These are phyloP conservation scores for Celoporthe dispersa DNA, from an alignment of 2,329 filamentous ascomycete genomes.

Conservation along the genomic window DNA sequence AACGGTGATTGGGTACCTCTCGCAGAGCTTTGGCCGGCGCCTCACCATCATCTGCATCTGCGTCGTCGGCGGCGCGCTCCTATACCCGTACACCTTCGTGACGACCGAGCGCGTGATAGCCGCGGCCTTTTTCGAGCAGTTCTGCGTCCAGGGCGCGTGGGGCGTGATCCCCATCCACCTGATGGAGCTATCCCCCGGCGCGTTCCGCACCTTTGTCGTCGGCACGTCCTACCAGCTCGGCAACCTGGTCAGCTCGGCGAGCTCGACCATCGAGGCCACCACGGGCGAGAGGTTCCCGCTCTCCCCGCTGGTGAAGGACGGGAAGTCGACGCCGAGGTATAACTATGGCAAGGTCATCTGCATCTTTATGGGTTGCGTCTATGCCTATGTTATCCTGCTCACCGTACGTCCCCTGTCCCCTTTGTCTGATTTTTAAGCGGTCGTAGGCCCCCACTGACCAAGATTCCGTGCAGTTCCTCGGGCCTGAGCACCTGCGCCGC, in stretches of 20 bases:
- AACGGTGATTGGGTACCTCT: constrained; percentile 67
- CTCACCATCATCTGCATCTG: constrained; percentile 70
- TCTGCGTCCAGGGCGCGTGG: constrained; percentile 79
- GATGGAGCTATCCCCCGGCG: constrained; percentile 75
- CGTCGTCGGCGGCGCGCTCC: constrained; percentile 70
- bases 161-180: constrained; percentile 77
- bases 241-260: constrained; percentile 72
- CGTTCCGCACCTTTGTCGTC: constrained; percentile 75
- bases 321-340: constrained; percentile 57
- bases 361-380: constrained; percentile 90
- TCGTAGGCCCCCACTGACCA: neutral
- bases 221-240: constrained; percentile 78
- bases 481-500: constrained; percentile 58
- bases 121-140: constrained; percentile 83
- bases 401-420: too few relatives aligned
- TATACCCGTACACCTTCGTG: constrained; percentile 83
- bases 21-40: constrained; percentile 71
- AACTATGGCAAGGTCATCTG: constrained; percentile 84
- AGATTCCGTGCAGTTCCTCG: constrained; percentile 49
- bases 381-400: constrained; percentile 62
- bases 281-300: constrained; percentile 78
- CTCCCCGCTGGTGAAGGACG: constrained; percentile 44
- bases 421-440: too few relatives aligned
- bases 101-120: constrained; percentile 68
- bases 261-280: constrained; percentile 75